Evolutionary conservation across 257 asterid species (phyloP), one percentile per base, ranked within the genome.

Genomic region (Cynanchum wilfordii): DNA sequence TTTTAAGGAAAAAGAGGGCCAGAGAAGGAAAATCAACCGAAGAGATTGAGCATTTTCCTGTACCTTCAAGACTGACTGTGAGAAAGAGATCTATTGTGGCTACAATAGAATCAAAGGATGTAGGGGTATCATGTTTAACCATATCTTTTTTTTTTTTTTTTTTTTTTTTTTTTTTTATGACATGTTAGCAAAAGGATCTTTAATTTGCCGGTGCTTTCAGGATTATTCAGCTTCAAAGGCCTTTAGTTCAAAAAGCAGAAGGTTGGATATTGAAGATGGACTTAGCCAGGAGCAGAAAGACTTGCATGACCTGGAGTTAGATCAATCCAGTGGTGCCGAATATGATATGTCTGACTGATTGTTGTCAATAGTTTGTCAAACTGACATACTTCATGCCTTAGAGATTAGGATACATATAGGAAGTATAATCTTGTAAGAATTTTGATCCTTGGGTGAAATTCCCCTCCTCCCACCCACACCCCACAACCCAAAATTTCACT

Each of bases 1-100:
- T 81, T 47, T 70, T 85, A 73, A 86, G 97, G 79, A 92, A 92
- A 80, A 92, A 92, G 86, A 86, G 96, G 67, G 96, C 97, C 1
- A 83, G 84, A 77, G 97, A 92, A 40, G 97, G 96, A 64, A 92
- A 92, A 78, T 83, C 95, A 52, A 80, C 73, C 4, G 95, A 92
- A 2, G 97, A 90, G 77, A 80, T 83, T 16, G 98, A 90, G 74
- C 91, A 88, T 70, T 88, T 87, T 66, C 97, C 97, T 4, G 90
- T 81, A 77, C 98, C 97, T 66, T 80, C 84, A 70, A 82, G 80
- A 40, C 81, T 90, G 75, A 90, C 97, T 1, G 94, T 89, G 45
- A 85, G 98, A 85, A 84, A 78, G 79, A 79, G 98, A 77, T 51
- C 88, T 59, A 78, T 78, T 13, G 90, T 81, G 1, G 80, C 88